A percentile compares a stretch with the other conserved stretches of the same genome.
Evolutionary conservation across 2,329 filamentous ascomycete genomes (phyloP).

Genomic region (Pseudocercospora vitis): DNA sequence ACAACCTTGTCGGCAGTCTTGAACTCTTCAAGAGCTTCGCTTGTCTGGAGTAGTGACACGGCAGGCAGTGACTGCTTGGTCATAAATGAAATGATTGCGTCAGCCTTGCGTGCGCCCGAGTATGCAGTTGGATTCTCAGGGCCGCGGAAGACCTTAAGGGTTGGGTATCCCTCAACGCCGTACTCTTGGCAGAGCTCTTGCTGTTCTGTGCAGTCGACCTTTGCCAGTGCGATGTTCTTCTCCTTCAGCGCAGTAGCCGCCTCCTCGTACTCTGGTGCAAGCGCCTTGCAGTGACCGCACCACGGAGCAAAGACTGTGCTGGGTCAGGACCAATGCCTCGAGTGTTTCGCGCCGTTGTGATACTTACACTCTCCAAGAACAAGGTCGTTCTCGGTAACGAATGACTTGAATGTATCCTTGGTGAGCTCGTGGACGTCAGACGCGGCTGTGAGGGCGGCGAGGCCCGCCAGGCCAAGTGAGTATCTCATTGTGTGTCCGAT

Average conservation of each 20-base stretch:
- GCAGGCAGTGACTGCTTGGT: constrained; percentile 95
- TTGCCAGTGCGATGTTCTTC: constrained; percentile 80
- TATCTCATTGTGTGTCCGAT: constrained; percentile 25
- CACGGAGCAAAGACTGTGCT: constrained; percentile 83
- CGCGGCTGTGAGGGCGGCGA: constrained; percentile 61
- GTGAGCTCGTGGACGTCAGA: constrained; percentile 79
- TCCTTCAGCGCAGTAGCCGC: constrained; percentile 81
- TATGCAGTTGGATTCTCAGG: constrained; percentile 78
- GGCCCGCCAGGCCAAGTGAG: constrained; percentile 39
- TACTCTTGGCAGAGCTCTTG: constrained; percentile 84
- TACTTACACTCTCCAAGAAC: constrained; percentile 89
- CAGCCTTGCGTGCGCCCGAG: constrained; percentile 83
- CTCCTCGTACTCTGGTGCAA: constrained; percentile 88
- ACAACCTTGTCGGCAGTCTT: constrained; percentile 98
- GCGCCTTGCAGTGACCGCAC: constrained; percentile 98
- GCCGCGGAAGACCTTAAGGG: constrained; percentile 97
- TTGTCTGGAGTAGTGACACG: constrained; percentile 74
- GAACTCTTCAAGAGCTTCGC: constrained; percentile 84
- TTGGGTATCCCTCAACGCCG: constrained; percentile 96
- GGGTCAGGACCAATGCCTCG: constrained; percentile 3
- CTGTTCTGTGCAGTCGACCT: constrained; percentile 95
- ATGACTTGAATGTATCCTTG: constrained; percentile 81
- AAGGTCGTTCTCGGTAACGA: constrained; percentile 80
- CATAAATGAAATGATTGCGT: constrained; percentile 81
- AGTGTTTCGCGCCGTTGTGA: constrained; percentile 7